A percentile compares a stretch with the other conserved stretches of the same genome.
Evolutionary conservation across 352 stramenopile species (phyloP).

Genomic region (Globisporangium cystogenes): DNA sequence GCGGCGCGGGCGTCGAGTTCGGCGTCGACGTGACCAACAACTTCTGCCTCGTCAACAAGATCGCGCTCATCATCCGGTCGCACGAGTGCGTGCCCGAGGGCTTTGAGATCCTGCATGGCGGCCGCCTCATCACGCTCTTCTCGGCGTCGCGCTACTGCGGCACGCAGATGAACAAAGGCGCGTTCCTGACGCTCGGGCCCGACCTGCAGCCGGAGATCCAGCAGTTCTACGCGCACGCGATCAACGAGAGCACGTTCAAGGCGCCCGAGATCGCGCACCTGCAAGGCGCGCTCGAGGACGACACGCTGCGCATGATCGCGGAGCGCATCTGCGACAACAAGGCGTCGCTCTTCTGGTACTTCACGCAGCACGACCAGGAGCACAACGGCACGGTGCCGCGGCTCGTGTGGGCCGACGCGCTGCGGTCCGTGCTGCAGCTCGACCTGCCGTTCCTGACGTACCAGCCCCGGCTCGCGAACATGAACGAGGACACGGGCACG

Average conservation of each 20-base stretch:
- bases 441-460: constrained; percentile 91
- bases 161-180: constrained; percentile 91
- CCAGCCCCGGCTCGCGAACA: constrained; percentile 81
- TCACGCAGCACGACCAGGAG: constrained; percentile 90
- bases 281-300: constrained; percentile 80
- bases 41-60: constrained; percentile 91
- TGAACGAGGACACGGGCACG: constrained; percentile 65
- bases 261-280: constrained; percentile 57
- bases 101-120: constrained; percentile 88
- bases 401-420: constrained; percentile 87
- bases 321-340: constrained; percentile 92
- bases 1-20: constrained; percentile 91
- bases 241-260: constrained; percentile 80
- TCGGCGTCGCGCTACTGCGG: constrained; percentile 90
- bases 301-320: constrained; percentile 92
- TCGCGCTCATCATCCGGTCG: constrained; percentile 90
- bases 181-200: constrained; percentile 87
- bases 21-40: constrained; percentile 91
- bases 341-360: constrained; percentile 92
- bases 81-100: constrained; percentile 92
- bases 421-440: constrained; percentile 89
- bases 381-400: constrained; percentile 80
- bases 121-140: constrained; percentile 91
- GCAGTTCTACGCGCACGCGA: constrained; percentile 90
- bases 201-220: constrained; percentile 92